A percentile compares a stretch with the other conserved stretches of the same genome.
Evolutionary conservation across 2,329 filamentous ascomycete species (phyloP).

Genomic region (Fusarium annulatum): DNA sequence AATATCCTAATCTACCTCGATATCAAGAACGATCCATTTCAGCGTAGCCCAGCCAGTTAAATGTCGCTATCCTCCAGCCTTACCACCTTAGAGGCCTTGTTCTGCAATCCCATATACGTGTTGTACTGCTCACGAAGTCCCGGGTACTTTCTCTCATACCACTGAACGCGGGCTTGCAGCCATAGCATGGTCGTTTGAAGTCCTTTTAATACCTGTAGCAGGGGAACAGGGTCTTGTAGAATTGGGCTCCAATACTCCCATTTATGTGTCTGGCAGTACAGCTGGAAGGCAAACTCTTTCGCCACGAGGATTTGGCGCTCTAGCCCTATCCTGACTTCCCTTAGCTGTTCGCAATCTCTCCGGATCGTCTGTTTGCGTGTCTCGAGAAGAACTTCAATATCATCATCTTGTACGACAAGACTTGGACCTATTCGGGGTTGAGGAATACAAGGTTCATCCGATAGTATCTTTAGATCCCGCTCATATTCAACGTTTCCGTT

Average conservation of each 20-base stretch:
- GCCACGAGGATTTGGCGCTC: background rate
- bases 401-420: background rate
- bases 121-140: background rate
- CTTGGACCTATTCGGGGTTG: background rate
- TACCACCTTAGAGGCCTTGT: background rate
- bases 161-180: conserved; percentile 14
- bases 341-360: background rate
- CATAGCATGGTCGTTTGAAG: background rate
- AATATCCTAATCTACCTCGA: background rate
- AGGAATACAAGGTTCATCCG: background rate
- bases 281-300: background rate
- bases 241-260: background rate
- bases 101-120: background rate
- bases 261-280: background rate
- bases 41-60: background rate
- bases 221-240: background rate
- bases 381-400: background rate
- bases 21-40: background rate
- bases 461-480: too few species aligned
- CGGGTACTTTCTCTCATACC: conserved; percentile 1
- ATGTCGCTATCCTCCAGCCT: background rate
- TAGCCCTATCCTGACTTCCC: background rate
- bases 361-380: background rate
- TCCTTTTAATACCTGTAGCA: background rate
- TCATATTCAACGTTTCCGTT: background rate